These are phyloP conservation scores for Tetrapyrgos nigripes DNA, from an alignment of 1,284 basidiomycete genomes.

Conservation along the genomic window DNA sequence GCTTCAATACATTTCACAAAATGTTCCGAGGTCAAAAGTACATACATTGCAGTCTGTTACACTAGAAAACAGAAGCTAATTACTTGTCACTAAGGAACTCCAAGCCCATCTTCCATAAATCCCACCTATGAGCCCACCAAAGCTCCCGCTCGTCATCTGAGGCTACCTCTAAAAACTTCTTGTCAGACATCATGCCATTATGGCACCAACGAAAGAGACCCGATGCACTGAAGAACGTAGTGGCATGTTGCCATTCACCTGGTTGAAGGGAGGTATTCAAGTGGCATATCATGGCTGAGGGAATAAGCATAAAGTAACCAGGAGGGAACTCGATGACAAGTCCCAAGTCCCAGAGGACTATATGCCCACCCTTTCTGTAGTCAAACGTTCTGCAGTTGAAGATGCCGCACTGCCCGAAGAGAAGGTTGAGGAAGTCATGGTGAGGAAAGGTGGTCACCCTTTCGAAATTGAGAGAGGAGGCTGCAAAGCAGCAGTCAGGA, in stretches of 20 bases:
- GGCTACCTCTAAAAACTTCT: background rate
- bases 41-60: no score
- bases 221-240: background rate
- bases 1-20: no score
- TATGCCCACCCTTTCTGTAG: background rate
- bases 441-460: no score
- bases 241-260: background rate
- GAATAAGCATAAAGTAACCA: background rate
- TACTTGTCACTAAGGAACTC: no score
- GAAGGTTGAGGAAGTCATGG: background rate
- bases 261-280: background rate
- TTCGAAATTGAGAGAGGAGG: background rate
- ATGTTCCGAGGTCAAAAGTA: no score
- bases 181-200: background rate
- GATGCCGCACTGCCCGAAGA: background rate
- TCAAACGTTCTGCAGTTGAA: no score
- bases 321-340: slow-evolving; percentile 3
- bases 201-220: background rate
- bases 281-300: slow-evolving; percentile 1
- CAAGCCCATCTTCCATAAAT: no score
- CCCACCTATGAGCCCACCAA: no score
- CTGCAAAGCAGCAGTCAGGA: background rate
- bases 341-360: background rate
- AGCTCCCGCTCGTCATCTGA: no score
- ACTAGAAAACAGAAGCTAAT: no score